These are phyloP conservation scores for Cyclotella choctawhatcheeana DNA, from an alignment of 108 stramenopile genomes.

Conservation along the genomic window DNA sequence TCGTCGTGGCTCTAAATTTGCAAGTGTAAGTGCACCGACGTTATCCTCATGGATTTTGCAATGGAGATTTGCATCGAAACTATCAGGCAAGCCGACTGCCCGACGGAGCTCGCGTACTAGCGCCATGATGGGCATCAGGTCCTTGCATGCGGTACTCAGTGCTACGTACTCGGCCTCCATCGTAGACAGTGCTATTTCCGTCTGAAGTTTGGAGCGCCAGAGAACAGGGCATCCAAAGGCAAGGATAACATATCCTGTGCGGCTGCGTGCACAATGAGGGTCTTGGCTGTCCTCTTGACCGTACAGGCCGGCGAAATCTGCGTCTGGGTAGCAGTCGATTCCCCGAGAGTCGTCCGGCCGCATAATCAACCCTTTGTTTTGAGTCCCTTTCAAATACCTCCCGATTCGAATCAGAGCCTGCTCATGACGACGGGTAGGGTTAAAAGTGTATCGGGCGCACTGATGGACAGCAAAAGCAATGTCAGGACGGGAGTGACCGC, in stretches of 20 bases:
- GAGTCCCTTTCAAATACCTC: background rate
- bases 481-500: conserved; percentile 4
- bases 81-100: background rate
- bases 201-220: background rate
- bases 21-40: background rate
- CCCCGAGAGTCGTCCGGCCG: background rate
- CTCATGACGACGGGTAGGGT: background rate
- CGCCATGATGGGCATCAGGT: background rate
- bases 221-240: conserved; percentile 1
- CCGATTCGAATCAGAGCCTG: background rate
- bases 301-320: conserved; percentile 6
- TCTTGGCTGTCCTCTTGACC: background rate
- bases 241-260: background rate
- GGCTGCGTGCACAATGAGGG: background rate
- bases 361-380: background rate
- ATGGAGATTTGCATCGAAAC: background rate
- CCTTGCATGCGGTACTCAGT: conserved; percentile 1
- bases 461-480: conserved; percentile 1
- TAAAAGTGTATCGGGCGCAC: background rate
- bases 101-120: background rate
- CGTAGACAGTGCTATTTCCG: background rate
- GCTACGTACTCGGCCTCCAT: conserved; percentile 8
- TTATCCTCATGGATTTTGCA: conserved; percentile 3
- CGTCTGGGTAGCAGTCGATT: conserved; percentile 1
- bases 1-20: background rate